Evolutionary conservation across 805 yeast species (phyloP), one percentile per base, ranked within the genome.

Genomic region (Deakozyma indianensis): DNA sequence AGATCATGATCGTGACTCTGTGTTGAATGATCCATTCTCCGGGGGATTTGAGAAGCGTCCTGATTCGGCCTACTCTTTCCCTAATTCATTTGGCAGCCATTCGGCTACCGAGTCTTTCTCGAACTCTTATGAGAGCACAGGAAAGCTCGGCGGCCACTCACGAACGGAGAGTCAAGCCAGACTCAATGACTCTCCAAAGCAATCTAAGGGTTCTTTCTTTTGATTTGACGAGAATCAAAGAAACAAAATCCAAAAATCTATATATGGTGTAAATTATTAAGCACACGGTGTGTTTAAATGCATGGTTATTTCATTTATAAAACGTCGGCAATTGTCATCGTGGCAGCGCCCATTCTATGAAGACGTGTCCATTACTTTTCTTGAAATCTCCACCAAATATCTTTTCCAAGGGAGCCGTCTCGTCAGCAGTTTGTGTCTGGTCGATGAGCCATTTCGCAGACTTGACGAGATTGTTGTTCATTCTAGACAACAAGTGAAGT

Each of bases 1-100:
- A 50, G 94, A 84, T 60, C 74, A 78, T 52, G 73, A 69, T 20
- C 48, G 43, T 16, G 52, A 51, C 16, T 48, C 50, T 41, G 72
- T 82, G 57, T 78, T 92, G 87, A 42, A 47, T 9, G 43, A 45
- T 23, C 51, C 38, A 32, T 32, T 32, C 18, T 9, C 51, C n/a
- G 43, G 45, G 20, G 55, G 58, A 56, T 55, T 52, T 50, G 47
- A 53, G 42, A 41, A 46, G n/a, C 47, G 24, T n/a, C 35, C 32
- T 42, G 21, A 29, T 23, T 27, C 29, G 20, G 9, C 42, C 44
- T n/a, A 29, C 18, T n/a, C 43, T 25, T 40, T 28, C 22, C 22
- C 47, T 29, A 24, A 44, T 23, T 25, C 29, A 28, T 28, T 28
- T 43, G 45, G 32, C 45, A 5, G 23, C 29, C 14, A n/a, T 16